Evolutionary conservation across 2,329 filamentous ascomycete genomes (phyloP).

Genomic region (Neocucurbitaria cava): DNA sequence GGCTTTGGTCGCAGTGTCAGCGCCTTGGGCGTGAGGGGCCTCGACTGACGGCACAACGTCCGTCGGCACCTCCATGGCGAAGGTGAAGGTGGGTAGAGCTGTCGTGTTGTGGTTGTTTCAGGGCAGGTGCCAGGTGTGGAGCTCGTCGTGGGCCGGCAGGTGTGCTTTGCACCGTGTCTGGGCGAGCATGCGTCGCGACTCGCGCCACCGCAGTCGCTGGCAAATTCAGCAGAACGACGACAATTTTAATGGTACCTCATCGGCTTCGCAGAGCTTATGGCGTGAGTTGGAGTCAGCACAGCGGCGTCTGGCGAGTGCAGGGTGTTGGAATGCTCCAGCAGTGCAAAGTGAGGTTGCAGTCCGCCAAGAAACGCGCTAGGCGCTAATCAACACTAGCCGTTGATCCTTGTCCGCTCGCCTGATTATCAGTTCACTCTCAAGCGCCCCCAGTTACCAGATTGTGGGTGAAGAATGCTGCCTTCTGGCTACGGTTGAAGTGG

Average conservation of each 20-base stretch:
- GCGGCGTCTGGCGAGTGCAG: constrained; percentile 14
- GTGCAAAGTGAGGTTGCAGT: constrained; percentile 27
- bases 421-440: constrained; percentile 22
- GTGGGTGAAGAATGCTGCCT: too few species aligned
- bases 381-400: constrained; percentile 8
- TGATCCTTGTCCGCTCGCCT: constrained; percentile 20
- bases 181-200: constrained; percentile 33
- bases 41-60: constrained; percentile 46
- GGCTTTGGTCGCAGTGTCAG: constrained; percentile 42
- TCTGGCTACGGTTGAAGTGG: too few species aligned
- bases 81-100: constrained; percentile 4
- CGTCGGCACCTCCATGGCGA: constrained; percentile 37
- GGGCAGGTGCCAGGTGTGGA: constrained; percentile 25
- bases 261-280: constrained; percentile 7
- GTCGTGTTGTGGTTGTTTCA: constrained; percentile 19
- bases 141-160: constrained; percentile 30
- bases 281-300: constrained; percentile 4
- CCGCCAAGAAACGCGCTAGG: constrained; percentile 16
- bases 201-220: constrained; percentile 34
- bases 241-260: constrained; percentile 35
- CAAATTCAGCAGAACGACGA: constrained; percentile 22
- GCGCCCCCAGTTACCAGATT: not conserved
- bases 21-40: constrained; percentile 29
- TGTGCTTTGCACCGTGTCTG: constrained; percentile 32
- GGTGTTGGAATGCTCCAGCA: constrained; percentile 31